phyloP scores from a whole-genome alignment of 2,329 filamentous ascomycete species.

The Alternaria brassicicola region DNA sequence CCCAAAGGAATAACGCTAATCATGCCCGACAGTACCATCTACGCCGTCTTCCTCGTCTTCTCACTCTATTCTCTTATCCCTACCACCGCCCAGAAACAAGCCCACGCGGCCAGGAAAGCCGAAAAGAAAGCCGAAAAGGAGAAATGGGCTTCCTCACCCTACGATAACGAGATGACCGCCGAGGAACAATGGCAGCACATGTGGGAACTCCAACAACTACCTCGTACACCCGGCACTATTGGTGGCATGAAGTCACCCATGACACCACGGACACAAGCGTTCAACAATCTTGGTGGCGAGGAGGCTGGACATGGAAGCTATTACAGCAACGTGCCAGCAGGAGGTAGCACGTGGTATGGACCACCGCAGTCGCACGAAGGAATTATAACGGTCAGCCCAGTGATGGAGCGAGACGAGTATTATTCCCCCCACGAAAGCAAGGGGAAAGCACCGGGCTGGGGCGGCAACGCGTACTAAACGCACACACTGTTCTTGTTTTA shows the following conservation, averaged over 20 bases:
- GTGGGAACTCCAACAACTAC: slow-evolving; percentile 50
- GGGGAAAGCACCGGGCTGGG: slow-evolving; percentile 5
- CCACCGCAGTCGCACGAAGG: slow-evolving; percentile 14
- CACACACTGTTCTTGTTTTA: neutral
- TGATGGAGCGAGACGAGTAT: slow-evolving; percentile 30
- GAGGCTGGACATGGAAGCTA: slow-evolving; percentile 18
- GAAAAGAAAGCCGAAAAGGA: slow-evolving; percentile 47
- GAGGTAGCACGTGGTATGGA: slow-evolving; percentile 19
- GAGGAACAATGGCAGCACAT: slow-evolving; percentile 51
- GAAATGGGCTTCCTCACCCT: slow-evolving; percentile 39
- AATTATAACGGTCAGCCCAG: slow-evolving; percentile 23
- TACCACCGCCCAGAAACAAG: slow-evolving; percentile 37
- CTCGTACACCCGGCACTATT: slow-evolving; percentile 42
- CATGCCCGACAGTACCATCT: slow-evolving; percentile 59
- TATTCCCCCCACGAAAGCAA: slow-evolving; percentile 31
- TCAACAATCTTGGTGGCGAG: slow-evolving; percentile 34
- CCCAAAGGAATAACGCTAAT: neutral
- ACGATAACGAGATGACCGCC: slow-evolving; percentile 42
- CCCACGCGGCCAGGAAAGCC: slow-evolving; percentile 34
- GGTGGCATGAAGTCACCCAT: slow-evolving; percentile 38
- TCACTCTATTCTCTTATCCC: slow-evolving; percentile 62
- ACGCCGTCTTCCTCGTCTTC: slow-evolving; percentile 64
- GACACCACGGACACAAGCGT: slow-evolving; percentile 46
- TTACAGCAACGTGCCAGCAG: slow-evolving; percentile 13
- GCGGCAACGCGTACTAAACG: slow-evolving; percentile 19